A percentile compares a stretch with the other conserved stretches of the same genome.
These are phyloP conservation scores for Clarireedia hainanense DNA, from an alignment of 2,329 filamentous ascomycete genomes.

Conservation along the genomic window DNA sequence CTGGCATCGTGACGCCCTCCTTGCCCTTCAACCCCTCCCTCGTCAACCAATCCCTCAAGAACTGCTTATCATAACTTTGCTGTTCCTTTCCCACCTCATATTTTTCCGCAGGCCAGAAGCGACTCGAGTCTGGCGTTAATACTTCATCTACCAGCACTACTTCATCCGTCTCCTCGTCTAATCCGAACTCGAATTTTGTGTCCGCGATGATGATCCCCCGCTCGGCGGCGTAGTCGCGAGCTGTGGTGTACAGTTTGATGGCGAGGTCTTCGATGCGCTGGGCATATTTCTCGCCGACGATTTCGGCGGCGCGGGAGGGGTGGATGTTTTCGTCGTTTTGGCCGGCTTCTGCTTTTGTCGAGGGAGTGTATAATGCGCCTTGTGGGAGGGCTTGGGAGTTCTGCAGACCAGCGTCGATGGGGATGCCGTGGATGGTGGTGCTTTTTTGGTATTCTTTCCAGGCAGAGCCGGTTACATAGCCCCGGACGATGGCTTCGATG, in stretches of 20 bases:
- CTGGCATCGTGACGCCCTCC: constrained; percentile 61
- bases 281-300: constrained; percentile 50
- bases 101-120: constrained; percentile 74
- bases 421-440: constrained; percentile 59
- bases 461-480: constrained; percentile 66
- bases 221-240: constrained; percentile 44
- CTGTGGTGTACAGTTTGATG: constrained; percentile 50
- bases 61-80: constrained; percentile 85
- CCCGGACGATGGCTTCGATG: constrained; percentile 64
- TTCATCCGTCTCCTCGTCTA: constrained; percentile 49
- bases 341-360: constrained; percentile 61
- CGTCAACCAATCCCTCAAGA: constrained; percentile 74
- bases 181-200: constrained; percentile 68
- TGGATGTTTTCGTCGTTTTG: constrained; percentile 65
- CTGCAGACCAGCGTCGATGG: constrained; percentile 46
- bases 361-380: constrained; percentile 56
- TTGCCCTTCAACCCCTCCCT: constrained; percentile 66
- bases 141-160: constrained; percentile 67
- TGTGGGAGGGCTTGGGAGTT: constrained; percentile 55
- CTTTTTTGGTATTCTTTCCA: constrained; percentile 60
- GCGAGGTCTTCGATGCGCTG: constrained; percentile 50
- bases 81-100: constrained; percentile 70
- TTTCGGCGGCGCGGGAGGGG: constrained; percentile 40
- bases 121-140: constrained; percentile 70
- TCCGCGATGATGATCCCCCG: constrained; percentile 65